Percentiles rank a stretch among this genome's conserved stretches.
These are phyloP conservation scores for Verbascum thapsus DNA, from an alignment of 257 asterid species.

Conservation along the genomic window DNA sequence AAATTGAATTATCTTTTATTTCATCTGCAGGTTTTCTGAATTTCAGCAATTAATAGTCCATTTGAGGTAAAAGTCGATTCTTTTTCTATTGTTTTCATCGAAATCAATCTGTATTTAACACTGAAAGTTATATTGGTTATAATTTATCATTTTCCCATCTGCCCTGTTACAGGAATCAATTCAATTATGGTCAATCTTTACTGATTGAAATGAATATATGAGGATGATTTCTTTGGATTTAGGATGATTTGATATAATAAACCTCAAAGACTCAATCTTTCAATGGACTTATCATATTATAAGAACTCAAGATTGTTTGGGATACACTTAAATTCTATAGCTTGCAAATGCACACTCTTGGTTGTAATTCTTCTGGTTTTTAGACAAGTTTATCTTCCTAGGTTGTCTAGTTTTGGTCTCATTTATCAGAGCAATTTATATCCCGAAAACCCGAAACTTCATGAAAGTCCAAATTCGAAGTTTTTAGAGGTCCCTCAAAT, in stretches of 20 bases:
- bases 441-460: conserved; percentile 13
- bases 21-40: background rate
- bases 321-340: conserved; percentile 47
- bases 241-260: conserved; percentile 23
- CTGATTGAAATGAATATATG: conserved; percentile 9
- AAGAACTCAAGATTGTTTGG: conserved; percentile 65
- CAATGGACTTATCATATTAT: conserved; percentile 51
- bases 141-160: conserved; percentile 15
- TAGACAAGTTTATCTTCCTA: conserved; percentile 46
- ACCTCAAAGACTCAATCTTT: conserved; percentile 28
- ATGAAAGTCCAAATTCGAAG: conserved; percentile 28
- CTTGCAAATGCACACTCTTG: conserved; percentile 58
- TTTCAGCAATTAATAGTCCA: background rate
- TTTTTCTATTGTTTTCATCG: conserved; percentile 16
- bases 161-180: too few species aligned
- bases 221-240: conserved; percentile 12
- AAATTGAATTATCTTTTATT: too few species aligned
- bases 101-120: background rate
- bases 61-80: too few species aligned
- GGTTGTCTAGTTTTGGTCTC: conserved; percentile 39
- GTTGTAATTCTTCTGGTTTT: conserved; percentile 47
- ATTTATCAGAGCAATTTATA: conserved; percentile 36
- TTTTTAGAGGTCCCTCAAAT: conserved; percentile 86
- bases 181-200: too few species aligned
- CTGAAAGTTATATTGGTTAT: background rate